These are phyloP conservation scores for Curvularia verruculosa DNA, from an alignment of 2,329 filamentous ascomycete species.

Conservation along the genomic window DNA sequence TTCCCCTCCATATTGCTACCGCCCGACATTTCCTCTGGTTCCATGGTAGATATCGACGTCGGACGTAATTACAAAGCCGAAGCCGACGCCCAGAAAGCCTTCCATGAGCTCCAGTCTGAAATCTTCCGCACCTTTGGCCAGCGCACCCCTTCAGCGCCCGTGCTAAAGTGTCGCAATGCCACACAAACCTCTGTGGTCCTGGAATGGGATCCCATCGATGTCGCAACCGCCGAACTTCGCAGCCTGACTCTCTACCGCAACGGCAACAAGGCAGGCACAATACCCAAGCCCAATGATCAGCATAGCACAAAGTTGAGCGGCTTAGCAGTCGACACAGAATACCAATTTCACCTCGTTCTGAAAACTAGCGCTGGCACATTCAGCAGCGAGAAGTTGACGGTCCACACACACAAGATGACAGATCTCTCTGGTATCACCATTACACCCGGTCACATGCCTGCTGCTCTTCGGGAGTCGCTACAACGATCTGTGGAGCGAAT, in stretches of 20 bases:
- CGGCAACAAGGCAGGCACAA: conserved; percentile 93
- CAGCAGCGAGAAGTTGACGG: conserved; percentile 79
- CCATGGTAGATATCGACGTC: conserved; percentile 97
- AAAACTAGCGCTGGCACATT: conserved; percentile 89
- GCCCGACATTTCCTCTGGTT: conserved; percentile 91
- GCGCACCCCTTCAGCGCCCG: conserved; percentile 73
- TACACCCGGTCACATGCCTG: conserved; percentile 84
- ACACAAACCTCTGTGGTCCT: conserved; percentile 98
- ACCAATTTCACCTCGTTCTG: conserved; percentile 90
- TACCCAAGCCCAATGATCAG: conserved; percentile 84
- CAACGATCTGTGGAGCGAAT: conserved; percentile 80
- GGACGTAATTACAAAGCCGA: conserved; percentile 84
- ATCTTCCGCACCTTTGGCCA: conserved; percentile 89
- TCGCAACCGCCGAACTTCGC: conserved; percentile 89
- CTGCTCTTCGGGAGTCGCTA: conserved; percentile 73
- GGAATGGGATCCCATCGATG: conserved; percentile 94
- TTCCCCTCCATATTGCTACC: conserved; percentile 97
- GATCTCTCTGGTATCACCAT: conserved; percentile 95
- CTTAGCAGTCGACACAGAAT: conserved; percentile 94
- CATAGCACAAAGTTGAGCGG: conserved; percentile 96
- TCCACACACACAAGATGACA: conserved; percentile 98
- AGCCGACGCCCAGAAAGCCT: conserved; percentile 72
- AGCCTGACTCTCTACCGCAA: conserved; percentile 93
- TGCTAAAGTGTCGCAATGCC: conserved; percentile 91
- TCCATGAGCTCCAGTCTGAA: conserved; percentile 83